Percentiles rank a stretch among this genome's conserved stretches.
Conservation (phyloP, 75 land plant genomes). For the Azolla pinnata region DNA sequence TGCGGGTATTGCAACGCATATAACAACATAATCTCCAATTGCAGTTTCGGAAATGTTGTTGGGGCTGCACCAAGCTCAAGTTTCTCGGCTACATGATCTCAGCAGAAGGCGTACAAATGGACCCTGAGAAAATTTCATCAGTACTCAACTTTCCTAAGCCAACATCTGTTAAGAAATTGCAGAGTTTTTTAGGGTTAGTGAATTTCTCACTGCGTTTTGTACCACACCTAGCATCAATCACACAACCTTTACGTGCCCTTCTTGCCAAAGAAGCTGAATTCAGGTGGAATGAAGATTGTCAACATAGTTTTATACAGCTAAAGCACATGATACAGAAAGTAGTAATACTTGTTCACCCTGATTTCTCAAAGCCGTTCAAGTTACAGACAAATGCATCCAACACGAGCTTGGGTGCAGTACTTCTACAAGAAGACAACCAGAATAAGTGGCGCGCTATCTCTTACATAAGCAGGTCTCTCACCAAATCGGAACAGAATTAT, state of each 20-base stretch:
- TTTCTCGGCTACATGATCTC: conserved; percentile 12
- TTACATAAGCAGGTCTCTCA: background rate
- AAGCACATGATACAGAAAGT: background rate
- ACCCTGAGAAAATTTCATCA: conserved; percentile 3
- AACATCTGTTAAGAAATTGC: background rate
- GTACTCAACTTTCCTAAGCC: conserved; percentile 8
- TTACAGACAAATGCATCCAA: conserved; percentile 1
- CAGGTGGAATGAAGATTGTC: background rate
- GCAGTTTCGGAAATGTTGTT: conserved; percentile 5
- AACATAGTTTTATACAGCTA: background rate
- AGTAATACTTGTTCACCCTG: background rate
- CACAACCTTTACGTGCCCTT: background rate
- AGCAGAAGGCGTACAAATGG: background rate
- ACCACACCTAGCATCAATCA: background rate
- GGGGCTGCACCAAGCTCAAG: background rate
- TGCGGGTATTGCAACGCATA: background rate
- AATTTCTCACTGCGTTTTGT: conserved; percentile 1
- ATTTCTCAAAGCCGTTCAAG: background rate
- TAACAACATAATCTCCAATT: background rate
- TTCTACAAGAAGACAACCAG: background rate
- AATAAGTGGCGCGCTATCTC: background rate
- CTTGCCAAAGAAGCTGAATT: background rate
- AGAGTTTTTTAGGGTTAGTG: conserved; percentile 9
- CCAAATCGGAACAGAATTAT: background rate
- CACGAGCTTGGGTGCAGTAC: background rate